Base-by-base conservation (phyloP, 805 yeast genomes). In the Sugiyamaella marilandica region DNA sequence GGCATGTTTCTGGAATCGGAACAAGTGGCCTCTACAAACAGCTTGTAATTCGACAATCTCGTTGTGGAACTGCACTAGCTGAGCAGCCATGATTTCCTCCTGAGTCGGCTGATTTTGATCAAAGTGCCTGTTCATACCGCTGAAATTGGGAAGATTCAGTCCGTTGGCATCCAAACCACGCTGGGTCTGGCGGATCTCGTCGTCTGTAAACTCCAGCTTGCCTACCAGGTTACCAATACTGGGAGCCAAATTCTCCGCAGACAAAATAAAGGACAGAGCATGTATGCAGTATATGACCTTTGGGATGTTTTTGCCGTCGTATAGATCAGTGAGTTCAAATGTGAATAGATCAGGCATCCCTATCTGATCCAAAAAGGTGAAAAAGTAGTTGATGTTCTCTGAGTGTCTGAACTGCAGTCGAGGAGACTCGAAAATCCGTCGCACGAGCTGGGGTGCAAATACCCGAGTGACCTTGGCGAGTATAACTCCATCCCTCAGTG, bases 241-340 rank as follows among this genome's bases (percentile, higher is more conserved):
- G 1, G 91, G 87, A 19, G 84, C 83, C 16, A 71, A 70, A 24
- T 79, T 77, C 26, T 80, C 74, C 49, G 72, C 73, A 18, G 84
- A 77, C 51, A 94, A 74, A 65, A 88, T 80, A 59, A 80, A 87
- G 48, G 90, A 83, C 58, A 92, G 70, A 1, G 97, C 97, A 71
- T 92, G 97, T 35, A 94, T 70, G 60, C 97, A 91, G 69, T 89
- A 90, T 65, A 94, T 85, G 24, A 94, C 98, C 64, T 88, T 91
- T 13, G 98, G 98, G 18, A 91, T 79, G 64, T 92, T 87, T 63
- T 89, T 91, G 64, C 85, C 84, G 64, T 94, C 97, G 69, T 90
- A 94, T 35, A 94, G 74, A 68, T 94, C 99, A 2, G 96, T 90
- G 54, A 91, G 78, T 66, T 92, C 99, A 65, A 94, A 94, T 47